A percentile compares a stretch with the other conserved stretches of the same genome.
Conservation (phyloP, 306 rosid species). For the Cucumis sativus region DNA sequence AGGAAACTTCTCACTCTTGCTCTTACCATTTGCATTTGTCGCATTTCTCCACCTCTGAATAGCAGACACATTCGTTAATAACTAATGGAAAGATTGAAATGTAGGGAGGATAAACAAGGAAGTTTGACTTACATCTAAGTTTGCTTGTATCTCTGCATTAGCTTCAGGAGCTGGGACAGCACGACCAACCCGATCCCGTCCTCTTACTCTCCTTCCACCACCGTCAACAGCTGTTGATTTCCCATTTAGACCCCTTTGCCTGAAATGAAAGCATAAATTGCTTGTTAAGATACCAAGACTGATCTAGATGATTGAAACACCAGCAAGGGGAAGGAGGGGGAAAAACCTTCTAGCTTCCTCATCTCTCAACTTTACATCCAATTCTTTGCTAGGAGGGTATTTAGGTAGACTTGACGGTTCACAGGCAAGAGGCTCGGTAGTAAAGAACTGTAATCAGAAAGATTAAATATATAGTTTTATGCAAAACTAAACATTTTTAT, state of each 20-base stretch:
- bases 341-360: slow-evolving; percentile 90
- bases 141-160: slow-evolving; percentile 82
- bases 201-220: slow-evolving; percentile 48
- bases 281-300: slow-evolving; percentile 13
- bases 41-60: slow-evolving; percentile 79
- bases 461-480: neutral
- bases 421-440: slow-evolving; percentile 73
- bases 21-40: slow-evolving; percentile 55
- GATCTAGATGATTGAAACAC: slow-evolving; percentile 12
- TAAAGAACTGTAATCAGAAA: slow-evolving; percentile 54
- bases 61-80: neutral
- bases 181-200: slow-evolving; percentile 64
- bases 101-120: neutral
- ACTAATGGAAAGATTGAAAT: neutral
- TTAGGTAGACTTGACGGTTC: slow-evolving; percentile 88
- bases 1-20: slow-evolving; percentile 98
- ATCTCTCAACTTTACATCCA: slow-evolving; percentile 85
- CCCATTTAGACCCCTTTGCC: slow-evolving; percentile 67
- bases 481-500: neutral
- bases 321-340: slow-evolving; percentile 9
- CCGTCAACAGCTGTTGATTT: slow-evolving; percentile 61
- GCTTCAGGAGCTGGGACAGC: slow-evolving; percentile 96
- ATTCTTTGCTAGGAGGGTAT: slow-evolving; percentile 95
- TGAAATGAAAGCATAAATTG: slow-evolving; percentile 21
- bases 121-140: slow-evolving; percentile 61